phyloP scores from a whole-genome alignment of 345 rosid genomes.

The Moricandia arvensis region DNA sequence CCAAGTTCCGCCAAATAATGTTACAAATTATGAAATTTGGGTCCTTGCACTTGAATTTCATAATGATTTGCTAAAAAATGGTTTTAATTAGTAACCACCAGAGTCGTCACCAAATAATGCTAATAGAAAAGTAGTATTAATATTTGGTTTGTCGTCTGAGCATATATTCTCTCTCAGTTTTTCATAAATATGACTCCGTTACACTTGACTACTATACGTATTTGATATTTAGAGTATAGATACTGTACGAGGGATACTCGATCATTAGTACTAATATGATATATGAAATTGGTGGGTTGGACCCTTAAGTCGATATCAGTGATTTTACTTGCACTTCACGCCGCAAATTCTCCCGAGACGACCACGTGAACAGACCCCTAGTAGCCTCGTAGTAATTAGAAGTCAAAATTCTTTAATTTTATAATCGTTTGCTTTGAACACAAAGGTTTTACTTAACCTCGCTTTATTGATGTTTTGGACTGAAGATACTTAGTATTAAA shows the following conservation, averaged over 20 bases:
- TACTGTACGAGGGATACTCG: background rate
- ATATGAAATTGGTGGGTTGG: slow-evolving; percentile 2
- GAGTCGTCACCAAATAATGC: no score
- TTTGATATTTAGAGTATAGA: no score
- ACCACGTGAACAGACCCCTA: slow-evolving; percentile 18
- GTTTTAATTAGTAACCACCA: no score
- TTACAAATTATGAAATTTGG: no score
- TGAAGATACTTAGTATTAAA: slow-evolving; percentile 22
- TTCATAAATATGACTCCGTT: no score
- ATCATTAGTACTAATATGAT: no score
- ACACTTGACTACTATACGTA: no score
- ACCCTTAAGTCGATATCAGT: background rate
- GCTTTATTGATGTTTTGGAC: slow-evolving; percentile 1
- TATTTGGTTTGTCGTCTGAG: no score
- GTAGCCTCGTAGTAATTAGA: background rate
- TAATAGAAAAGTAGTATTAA: no score
- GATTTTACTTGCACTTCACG: slow-evolving; percentile 34
- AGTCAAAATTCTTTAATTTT: slow-evolving; percentile 8
- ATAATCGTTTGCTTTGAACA: background rate
- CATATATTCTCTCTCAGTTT: background rate
- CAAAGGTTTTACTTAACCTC: background rate
- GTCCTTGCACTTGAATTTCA: no score
- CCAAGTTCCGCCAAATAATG: no score
- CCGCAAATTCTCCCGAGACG: slow-evolving; percentile 21
- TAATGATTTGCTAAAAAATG: no score